Evolutionary conservation across 2,329 filamentous ascomycete species (phyloP).

Genomic region (Aspergillus neotritici): DNA sequence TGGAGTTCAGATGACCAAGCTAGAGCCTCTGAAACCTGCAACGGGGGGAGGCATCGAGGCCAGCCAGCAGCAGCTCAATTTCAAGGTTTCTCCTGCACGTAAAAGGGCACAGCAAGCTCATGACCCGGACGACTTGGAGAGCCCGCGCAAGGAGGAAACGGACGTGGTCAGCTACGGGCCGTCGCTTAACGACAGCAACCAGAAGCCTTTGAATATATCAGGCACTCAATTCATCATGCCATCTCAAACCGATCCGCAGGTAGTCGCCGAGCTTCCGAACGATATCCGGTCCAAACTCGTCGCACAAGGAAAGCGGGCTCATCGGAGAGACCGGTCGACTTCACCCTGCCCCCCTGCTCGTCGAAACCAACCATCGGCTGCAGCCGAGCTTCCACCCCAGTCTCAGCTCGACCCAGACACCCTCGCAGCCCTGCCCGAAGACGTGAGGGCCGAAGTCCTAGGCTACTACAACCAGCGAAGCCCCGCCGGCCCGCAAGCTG

Average conservation of each 20-base stretch:
- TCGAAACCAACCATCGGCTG: slow-evolving; percentile 15
- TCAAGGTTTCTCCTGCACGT: slow-evolving; percentile 47
- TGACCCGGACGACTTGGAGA: slow-evolving; percentile 48
- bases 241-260: slow-evolving; percentile 68
- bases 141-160: slow-evolving; percentile 35
- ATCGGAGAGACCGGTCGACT: slow-evolving; percentile 15
- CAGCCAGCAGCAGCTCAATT: slow-evolving; percentile 73
- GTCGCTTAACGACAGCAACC: slow-evolving; percentile 31
- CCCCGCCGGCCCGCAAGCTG: background rate
- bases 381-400: slow-evolving; percentile 50
- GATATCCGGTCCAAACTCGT: slow-evolving; percentile 76
- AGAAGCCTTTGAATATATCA: slow-evolving; percentile 68
- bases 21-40: slow-evolving; percentile 67
- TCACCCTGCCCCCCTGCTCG: slow-evolving; percentile 33
- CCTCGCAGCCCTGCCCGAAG: slow-evolving; percentile 74
- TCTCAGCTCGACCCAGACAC: slow-evolving; percentile 82
- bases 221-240: slow-evolving; percentile 93
- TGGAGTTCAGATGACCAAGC: slow-evolving; percentile 87
- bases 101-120: slow-evolving; percentile 17
- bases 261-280: slow-evolving; percentile 73
- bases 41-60: slow-evolving; percentile 54
- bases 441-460: slow-evolving; percentile 78
- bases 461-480: slow-evolving; percentile 56
- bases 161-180: slow-evolving; percentile 27
- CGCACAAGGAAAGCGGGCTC: slow-evolving; percentile 44